A percentile compares a stretch with the other conserved stretches of the same genome.
phyloP scores from a whole-genome alignment of 148 eudicot species.

The Rheum nobile region DNA sequence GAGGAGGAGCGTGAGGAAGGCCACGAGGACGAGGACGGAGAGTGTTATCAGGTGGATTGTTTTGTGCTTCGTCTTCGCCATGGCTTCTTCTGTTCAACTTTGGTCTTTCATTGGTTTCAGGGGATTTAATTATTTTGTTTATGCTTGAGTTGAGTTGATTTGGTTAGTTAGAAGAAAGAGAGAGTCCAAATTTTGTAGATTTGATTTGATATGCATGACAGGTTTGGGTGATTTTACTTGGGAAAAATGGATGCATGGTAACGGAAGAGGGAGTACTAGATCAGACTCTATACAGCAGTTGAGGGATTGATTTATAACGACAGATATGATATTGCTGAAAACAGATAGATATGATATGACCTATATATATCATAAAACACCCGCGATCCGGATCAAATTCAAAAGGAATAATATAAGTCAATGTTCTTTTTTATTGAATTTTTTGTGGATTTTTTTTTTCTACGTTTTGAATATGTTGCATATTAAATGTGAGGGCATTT shows the following conservation, averaged over 20 bases:
- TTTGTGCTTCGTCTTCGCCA: conserved; percentile 6
- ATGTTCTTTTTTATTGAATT: too few relatives aligned
- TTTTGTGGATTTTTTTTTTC: too few relatives aligned
- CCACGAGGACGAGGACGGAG: conserved; percentile 16
- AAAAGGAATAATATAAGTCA: background rate
- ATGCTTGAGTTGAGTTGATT: background rate
- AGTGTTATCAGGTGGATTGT: background rate
- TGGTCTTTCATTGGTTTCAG: background rate
- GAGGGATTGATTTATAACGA: too few relatives aligned
- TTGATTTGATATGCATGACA: background rate
- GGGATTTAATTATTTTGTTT: background rate
- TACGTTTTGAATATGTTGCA: too few relatives aligned
- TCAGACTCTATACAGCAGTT: background rate
- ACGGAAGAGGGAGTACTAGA: background rate
- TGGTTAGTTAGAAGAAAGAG: background rate
- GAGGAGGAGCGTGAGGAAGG: conserved; percentile 2
- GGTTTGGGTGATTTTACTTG: too few relatives aligned
- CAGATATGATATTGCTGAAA: too few relatives aligned
- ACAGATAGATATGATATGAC: background rate
- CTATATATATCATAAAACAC: background rate
- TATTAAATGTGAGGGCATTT: too few relatives aligned
- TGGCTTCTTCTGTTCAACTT: background rate
- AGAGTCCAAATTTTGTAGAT: background rate
- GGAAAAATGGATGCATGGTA: background rate
- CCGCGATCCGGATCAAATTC: background rate